Evolutionary conservation across 2,329 filamentous ascomycete genomes (phyloP).

Genomic region (Pleoardoris graminearum): DNA sequence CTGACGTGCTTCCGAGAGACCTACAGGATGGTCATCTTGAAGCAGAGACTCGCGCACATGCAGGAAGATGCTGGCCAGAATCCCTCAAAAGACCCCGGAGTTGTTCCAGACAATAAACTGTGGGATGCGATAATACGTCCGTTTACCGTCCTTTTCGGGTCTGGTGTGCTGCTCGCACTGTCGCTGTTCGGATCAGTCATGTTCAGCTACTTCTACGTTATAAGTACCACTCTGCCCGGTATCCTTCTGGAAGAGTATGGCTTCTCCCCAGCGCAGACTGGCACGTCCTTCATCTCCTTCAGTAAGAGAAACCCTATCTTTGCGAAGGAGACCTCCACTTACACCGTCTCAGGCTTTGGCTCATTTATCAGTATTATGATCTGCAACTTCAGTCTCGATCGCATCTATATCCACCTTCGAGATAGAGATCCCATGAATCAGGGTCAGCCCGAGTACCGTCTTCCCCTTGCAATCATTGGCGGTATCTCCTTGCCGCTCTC

Average conservation of each 20-base stretch:
- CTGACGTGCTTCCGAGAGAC: conserved; percentile 62
- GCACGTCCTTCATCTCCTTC: conserved; percentile 59
- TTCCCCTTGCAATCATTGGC: conserved; percentile 57
- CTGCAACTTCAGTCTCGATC: conserved; percentile 58
- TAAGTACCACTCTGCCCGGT: conserved; percentile 51
- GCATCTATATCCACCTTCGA: conserved; percentile 57
- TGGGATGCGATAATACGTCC: conserved; percentile 49
- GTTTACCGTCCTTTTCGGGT: conserved; percentile 50
- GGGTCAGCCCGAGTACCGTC: conserved; percentile 58
- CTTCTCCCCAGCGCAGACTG: conserved; percentile 56
- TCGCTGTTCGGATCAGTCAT: conserved; percentile 48
- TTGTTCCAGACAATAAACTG: conserved; percentile 31
- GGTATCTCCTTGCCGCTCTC: conserved; percentile 52
- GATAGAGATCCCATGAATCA: conserved; percentile 46
- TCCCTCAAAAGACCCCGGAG: conserved; percentile 5
- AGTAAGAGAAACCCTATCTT: conserved; percentile 44
- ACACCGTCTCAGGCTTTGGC: conserved; percentile 48
- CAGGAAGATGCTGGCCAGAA: conserved; percentile 21
- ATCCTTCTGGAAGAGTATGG: conserved; percentile 49
- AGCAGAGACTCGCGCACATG: conserved; percentile 25
- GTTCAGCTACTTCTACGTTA: conserved; percentile 53
- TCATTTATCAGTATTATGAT: conserved; percentile 53
- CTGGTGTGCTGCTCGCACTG: conserved; percentile 59
- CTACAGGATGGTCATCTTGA: conserved; percentile 61
- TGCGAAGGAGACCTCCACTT: not conserved